Base-by-base conservation (phyloP, 2,329 filamentous ascomycete species). In the Aaosphaeria pasadenensis region DNA sequence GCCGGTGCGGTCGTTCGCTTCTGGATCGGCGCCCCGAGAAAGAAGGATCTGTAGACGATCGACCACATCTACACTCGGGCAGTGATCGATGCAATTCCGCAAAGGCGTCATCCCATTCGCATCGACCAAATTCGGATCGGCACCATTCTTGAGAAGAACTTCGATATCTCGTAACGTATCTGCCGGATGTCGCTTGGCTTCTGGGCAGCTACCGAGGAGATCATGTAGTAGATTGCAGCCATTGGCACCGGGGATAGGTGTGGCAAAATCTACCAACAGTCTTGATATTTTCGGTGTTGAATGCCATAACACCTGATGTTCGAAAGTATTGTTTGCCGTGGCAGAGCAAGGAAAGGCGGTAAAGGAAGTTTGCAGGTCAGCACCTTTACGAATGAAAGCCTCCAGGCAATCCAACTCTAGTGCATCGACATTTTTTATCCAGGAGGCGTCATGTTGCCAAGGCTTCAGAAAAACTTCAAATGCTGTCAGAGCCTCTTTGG, bases 231-330 rank as follows among this genome's bases (percentile, higher is more conserved):
- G 31, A 17, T 49, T 47, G 4, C 47, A 43, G 3, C 62, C 63
- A 43, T 59, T 62, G 1, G 43, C 49, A 4, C 43, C 48, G 0
- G 52, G 44, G 1, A 30, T 45, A 0, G 50, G 46, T 5, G 48
- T 33, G 7, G 59, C 55, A 30, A 49, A 56, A 11, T 66, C 61
- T 7, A 69, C 44, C 4, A 66, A 32, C 17, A 60, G 50, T 7
- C 59, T 57, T 3, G 62, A 59, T 13, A 60, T 30, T 11, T 35
- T 45, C 6, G 64, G 62, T 6, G 63, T 60, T 0, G 63, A 59
- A 49, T 70, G 66, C 64, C 64, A 70, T 5, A 70, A 44, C 0
- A 57, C 45, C 40, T 70, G 66, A 38, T 70, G 66, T 39, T 58
- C 48, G 33, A 69, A 67, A 0, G 57, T 64, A 3, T 54, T 46